Base-by-base conservation (phyloP, 2,329 filamentous ascomycete genomes). In the Penicillium palitans region DNA sequence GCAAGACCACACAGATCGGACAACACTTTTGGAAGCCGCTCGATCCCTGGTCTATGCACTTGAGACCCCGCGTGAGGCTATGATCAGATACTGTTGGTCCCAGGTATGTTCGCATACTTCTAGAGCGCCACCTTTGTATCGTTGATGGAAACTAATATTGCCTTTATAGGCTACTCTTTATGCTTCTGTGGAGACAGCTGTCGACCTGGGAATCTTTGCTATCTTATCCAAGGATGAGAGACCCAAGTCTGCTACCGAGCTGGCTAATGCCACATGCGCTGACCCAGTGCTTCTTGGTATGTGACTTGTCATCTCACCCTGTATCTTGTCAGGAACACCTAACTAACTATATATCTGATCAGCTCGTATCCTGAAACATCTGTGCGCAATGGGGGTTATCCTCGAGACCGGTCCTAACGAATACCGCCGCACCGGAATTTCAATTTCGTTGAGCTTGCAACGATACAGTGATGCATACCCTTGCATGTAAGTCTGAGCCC, bases 341-440 rank as follows among this genome's bases (percentile, higher is more conserved):
- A 10, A 13, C 33, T 53, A 29, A 57, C 13, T 0, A 41, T 40
- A 17, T 25, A 29, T 46, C 7, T 29, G 0, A 29, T 29, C 6
- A 62, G 69, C 66, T 48, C 73, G 74, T 5, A 57, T 76, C 29
- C 60, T 76, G 45, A 71, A 73, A 52, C 74, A 76, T 25, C 62
- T 77, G 0, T 64, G 55, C n/a, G 66, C 74, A 3, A 74, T 76
- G 65, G 72, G 72, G 15, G 69, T 72, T 19, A 62, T 77, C 44
- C 57, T 59, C 2, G 74, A 76, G 53, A 68, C 66, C 5, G 71
- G 69, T 1, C 61, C 60, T 2, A 68, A 76, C 55, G 64, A 70
- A 40, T 77, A 77, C 54, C 64, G 66, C 17, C 61, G 66, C 4
- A 76, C 66, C 17, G 70, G 70, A 35, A 70, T 74, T 51, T 65